Evolutionary conservation across 768 basidiomycete species (phyloP), one percentile per base, ranked within the genome.

Genomic region (Calvatia gigantea): DNA sequence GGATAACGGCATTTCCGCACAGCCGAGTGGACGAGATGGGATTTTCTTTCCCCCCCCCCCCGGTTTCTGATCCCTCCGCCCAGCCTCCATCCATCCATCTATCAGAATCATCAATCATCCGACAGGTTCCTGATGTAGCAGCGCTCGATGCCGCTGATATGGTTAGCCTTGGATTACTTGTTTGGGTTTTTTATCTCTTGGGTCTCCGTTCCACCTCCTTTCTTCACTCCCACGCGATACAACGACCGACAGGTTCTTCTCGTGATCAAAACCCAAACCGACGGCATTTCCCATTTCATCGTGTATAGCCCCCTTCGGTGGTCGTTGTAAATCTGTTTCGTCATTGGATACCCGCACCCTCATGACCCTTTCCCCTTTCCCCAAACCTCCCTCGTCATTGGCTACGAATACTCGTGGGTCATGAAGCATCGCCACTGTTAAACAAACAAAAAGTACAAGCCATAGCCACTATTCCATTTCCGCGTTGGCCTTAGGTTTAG

Each of bases 71-170:
- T 32, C 46, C 32, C 23, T 48, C 31, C 29, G 33, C 33, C 29
- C 51, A 29, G 17, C 51, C 27, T n/a, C 37, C 49, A 43, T 43
- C 51, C 29, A 43, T 52, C 42, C 38, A 51, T 51, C 50, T 29
- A 51, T 51, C 46, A 48, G 21, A 21, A 41, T 43, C 41, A 32
- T 43, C 51, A 31, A 29, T 42, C 51, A 43, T 12, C 29, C 2
- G 51, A 52, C 41, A 29, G 27, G 44, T 52, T 32, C n/a, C 3
- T 52, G 51, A 52, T 52, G 41, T 31, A 32, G n/a, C n/a, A n/a
- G n/a, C n/a, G n/a, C 19, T 32, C 23, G 21, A 43, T 52, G 29
- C 17, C n/a, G 28, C 23, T 31, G 46, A 43, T 27, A 31, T 23
- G 42, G 6, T 29, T 35, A 37, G 48, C 23, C 32, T 25, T 17